Evolutionary conservation across 805 yeast genomes (phyloP).

Genomic region (Cyberlindnera maritima): DNA sequence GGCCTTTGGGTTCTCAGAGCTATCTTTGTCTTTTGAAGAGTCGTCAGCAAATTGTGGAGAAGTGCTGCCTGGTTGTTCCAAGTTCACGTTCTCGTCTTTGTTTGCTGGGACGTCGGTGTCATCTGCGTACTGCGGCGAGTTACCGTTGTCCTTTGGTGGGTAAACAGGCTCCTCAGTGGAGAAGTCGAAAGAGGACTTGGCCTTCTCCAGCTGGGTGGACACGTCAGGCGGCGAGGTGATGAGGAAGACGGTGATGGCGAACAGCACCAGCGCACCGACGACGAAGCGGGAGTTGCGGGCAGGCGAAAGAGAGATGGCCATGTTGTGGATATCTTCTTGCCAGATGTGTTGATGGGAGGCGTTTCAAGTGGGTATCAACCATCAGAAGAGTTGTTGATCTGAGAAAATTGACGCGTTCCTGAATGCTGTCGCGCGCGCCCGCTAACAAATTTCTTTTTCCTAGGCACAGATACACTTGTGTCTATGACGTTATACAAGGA

Average conservation of each 20-base stretch:
- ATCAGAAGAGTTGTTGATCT: not conserved
- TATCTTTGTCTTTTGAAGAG: constrained; percentile 5
- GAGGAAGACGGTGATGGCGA: constrained; percentile 49
- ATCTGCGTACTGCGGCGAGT: constrained; percentile 28
- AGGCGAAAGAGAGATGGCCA: constrained; percentile 10
- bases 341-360: no score
- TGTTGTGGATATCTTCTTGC: not conserved
- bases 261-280: constrained; percentile 47
- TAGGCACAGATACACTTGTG: no score
- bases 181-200: constrained; percentile 19
- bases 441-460: not conserved
- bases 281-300: constrained; percentile 50
- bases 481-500: no score
- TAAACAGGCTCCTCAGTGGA: constrained; percentile 6
- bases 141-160: constrained; percentile 15
- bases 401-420: not conserved
- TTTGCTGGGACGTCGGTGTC: constrained; percentile 22
- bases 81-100: constrained; percentile 11
- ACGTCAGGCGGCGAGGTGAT: constrained; percentile 42
- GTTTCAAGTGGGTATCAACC: no score
- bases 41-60: constrained; percentile 28
- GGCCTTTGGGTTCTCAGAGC: constrained; percentile 24
- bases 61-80: constrained; percentile 6
- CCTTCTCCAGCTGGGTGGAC: constrained; percentile 32
- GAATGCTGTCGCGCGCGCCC: not conserved